These are phyloP conservation scores for Ogataea nonfermentans DNA, from an alignment of 805 yeast genomes.

Conservation along the genomic window DNA sequence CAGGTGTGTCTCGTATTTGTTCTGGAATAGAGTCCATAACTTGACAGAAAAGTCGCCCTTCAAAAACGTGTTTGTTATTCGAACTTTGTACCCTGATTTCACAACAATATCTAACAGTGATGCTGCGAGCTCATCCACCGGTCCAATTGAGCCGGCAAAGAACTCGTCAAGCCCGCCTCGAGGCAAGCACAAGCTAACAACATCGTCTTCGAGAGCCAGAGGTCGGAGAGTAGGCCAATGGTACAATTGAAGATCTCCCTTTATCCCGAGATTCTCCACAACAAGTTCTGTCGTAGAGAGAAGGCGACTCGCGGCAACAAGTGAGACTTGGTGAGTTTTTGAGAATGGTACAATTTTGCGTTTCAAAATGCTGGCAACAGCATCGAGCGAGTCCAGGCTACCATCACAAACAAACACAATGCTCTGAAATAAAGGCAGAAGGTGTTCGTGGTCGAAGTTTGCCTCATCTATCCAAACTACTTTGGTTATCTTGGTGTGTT, in stretches of 20 bases:
- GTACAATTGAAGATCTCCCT: slow-evolving; percentile 26
- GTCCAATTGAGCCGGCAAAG: slow-evolving; percentile 45
- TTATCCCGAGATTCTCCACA: slow-evolving; percentile 27
- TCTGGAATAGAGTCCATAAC: slow-evolving; percentile 44
- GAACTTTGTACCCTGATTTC: slow-evolving; percentile 39
- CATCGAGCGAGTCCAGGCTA: slow-evolving; percentile 11
- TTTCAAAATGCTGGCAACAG: slow-evolving; percentile 14
- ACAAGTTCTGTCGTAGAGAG: slow-evolving; percentile 17
- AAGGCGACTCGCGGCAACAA: slow-evolving; percentile 13
- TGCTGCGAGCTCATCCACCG: slow-evolving; percentile 47
- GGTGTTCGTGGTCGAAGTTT: slow-evolving; percentile 19
- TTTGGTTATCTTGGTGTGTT: slow-evolving; percentile 24
- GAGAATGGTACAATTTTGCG: slow-evolving; percentile 19
- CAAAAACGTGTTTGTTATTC: slow-evolving; percentile 54
- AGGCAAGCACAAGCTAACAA: slow-evolving; percentile 41
- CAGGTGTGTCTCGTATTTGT: slow-evolving; percentile 29
- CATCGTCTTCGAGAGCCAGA: slow-evolving; percentile 36
- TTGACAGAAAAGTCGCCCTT: slow-evolving; percentile 58
- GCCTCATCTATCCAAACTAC: slow-evolving; percentile 32
- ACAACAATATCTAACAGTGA: slow-evolving; percentile 46
- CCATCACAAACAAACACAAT: slow-evolving; percentile 27
- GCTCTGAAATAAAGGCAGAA: slow-evolving; percentile 19
- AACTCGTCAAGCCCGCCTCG: slow-evolving; percentile 39
- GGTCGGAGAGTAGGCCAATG: slow-evolving; percentile 25
- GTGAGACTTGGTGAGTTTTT: slow-evolving; percentile 18